phyloP scores from a whole-genome alignment of 345 rosid species.

The Lagerstroemia speciosa region DNA sequence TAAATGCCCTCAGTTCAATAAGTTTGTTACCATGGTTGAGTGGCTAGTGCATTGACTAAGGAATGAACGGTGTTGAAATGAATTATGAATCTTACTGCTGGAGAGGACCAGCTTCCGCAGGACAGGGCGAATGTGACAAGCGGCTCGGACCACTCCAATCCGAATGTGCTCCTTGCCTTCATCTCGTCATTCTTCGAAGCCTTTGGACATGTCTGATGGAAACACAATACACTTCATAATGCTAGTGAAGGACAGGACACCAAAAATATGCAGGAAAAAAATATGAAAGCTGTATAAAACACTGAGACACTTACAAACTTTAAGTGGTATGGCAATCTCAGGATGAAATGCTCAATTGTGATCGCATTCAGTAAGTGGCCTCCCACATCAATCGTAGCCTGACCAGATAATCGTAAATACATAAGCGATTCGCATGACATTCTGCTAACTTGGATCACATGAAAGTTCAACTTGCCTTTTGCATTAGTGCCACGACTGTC shows the following conservation, averaged over 20 bases:
- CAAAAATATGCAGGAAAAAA: not conserved
- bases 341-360: slow-evolving; percentile 83
- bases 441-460: not conserved
- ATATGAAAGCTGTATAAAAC: too few species aligned
- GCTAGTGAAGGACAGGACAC: not conserved
- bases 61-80: not conserved
- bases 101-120: slow-evolving; percentile 96
- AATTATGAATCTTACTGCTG: slow-evolving; percentile 62
- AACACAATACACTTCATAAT: not conserved
- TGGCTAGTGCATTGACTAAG: too few species aligned
- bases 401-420: slow-evolving; percentile 5
- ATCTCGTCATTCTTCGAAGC: slow-evolving; percentile 61
- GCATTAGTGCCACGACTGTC: slow-evolving; percentile 74
- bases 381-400: slow-evolving; percentile 74
- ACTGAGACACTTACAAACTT: slow-evolving; percentile 55
- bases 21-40: too few species aligned
- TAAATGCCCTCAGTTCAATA: not conserved
- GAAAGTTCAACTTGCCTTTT: slow-evolving; percentile 43
- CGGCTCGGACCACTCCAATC: slow-evolving; percentile 86
- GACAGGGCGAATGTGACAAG: slow-evolving; percentile 78
- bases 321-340: slow-evolving; percentile 85
- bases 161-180: slow-evolving; percentile 55
- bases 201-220: slow-evolving; percentile 50
- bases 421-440: not conserved
- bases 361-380: slow-evolving; percentile 69